These are phyloP conservation scores for Acacia crassicarpa DNA, from an alignment of 306 rosid species.

Conservation along the genomic window DNA sequence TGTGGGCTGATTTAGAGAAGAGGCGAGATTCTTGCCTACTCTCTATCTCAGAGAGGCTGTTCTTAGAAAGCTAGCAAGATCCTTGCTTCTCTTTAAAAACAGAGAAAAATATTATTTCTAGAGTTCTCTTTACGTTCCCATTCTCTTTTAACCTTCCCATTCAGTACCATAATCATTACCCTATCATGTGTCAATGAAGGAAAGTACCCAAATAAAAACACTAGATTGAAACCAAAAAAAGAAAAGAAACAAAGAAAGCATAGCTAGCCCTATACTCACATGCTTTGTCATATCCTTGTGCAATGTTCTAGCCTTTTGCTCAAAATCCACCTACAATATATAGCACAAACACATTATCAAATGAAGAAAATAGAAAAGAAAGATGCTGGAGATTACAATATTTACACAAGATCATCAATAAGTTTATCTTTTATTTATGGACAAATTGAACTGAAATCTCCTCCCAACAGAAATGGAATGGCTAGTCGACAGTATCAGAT, in stretches of 20 bases:
- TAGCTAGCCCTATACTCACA: constrained; percentile 48
- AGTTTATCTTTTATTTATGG: not conserved
- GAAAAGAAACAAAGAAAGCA: not conserved
- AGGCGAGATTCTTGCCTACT: too few relatives aligned
- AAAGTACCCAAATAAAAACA: not conserved
- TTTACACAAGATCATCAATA: not conserved
- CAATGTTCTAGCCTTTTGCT: constrained; percentile 63
- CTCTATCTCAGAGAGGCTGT: too few relatives aligned
- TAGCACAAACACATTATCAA: not conserved
- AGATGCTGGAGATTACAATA: not conserved
- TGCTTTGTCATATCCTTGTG: constrained; percentile 82
- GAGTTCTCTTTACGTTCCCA: too few relatives aligned
- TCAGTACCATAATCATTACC: too few relatives aligned
- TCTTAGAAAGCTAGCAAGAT: too few relatives aligned
- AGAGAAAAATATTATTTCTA: too few relatives aligned
- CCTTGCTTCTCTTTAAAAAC: too few relatives aligned
- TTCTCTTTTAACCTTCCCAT: too few relatives aligned
- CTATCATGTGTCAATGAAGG: not conserved
- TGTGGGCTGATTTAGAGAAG: too few relatives aligned
- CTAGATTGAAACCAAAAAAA: not conserved
- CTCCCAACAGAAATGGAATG: not conserved
- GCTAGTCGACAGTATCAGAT: not conserved
- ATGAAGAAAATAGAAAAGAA: not conserved
- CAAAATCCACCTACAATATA: constrained; percentile 70
- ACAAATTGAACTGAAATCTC: not conserved